Conservation (phyloP, 495 filamentous ascomycete species). For the Xylaria nigripes region DNA sequence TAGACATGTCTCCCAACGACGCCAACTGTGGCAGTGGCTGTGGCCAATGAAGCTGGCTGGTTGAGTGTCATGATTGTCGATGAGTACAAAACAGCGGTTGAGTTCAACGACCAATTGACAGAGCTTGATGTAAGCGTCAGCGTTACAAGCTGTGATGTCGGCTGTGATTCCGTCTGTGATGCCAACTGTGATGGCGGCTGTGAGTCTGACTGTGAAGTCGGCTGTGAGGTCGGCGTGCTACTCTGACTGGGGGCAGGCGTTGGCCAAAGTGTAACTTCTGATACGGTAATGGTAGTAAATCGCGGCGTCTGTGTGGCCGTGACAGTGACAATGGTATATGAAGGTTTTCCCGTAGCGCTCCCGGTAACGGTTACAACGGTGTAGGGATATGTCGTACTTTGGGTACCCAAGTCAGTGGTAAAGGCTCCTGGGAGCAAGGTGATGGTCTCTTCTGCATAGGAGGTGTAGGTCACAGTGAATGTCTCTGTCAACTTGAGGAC, state of each 20-base stretch:
- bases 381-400: background rate
- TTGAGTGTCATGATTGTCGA: slow-evolving; percentile 10
- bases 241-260: background rate
- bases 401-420: background rate
- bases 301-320: slow-evolving; percentile 2
- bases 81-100: slow-evolving; percentile 9
- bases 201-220: background rate
- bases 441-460: slow-evolving; percentile 5
- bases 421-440: background rate
- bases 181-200: background rate
- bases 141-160: slow-evolving; percentile 3
- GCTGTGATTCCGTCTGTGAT: no score
- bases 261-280: slow-evolving; percentile 10
- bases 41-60: slow-evolving; percentile 3
- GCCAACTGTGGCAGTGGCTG: slow-evolving; percentile 8
- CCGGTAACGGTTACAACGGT: slow-evolving; percentile 7
- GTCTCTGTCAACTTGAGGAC: slow-evolving; percentile 6
- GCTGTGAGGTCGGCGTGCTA: background rate
- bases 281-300: slow-evolving; percentile 10
- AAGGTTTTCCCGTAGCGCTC: background rate
- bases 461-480: slow-evolving; percentile 7
- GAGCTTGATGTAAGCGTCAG: slow-evolving; percentile 10
- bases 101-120: slow-evolving; percentile 10
- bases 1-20: background rate
- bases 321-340: slow-evolving; percentile 8